Conservation (phyloP, 495 filamentous ascomycete genomes). For the Penicillium lividum region DNA sequence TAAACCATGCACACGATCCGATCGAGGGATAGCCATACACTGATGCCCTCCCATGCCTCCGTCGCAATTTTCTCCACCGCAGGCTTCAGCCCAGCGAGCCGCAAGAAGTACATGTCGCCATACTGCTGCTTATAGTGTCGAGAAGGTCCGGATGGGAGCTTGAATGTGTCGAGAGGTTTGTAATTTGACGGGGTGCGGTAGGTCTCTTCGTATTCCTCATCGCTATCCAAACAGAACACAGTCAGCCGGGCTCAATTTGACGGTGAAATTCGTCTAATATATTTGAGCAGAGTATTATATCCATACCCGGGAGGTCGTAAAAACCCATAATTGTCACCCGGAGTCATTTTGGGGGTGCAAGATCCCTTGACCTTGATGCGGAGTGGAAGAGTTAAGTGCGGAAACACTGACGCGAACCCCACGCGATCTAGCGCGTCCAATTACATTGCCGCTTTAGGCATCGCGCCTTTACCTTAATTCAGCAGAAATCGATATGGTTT, state of each 20-base stretch:
- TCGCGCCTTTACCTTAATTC: not conserved
- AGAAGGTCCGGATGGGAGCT: slow-evolving; percentile 64
- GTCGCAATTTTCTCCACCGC: slow-evolving; percentile 71
- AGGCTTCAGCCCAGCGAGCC: slow-evolving; percentile 84
- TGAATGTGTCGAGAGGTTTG: slow-evolving; percentile 71
- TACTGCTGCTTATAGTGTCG: slow-evolving; percentile 92
- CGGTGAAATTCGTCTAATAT: not conserved
- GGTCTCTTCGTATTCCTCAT: slow-evolving; percentile 40
- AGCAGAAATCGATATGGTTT: not conserved
- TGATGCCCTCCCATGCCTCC: slow-evolving; percentile 73
- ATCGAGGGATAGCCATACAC: slow-evolving; percentile 39
- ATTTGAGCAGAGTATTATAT: not conserved
- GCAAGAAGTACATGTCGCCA: slow-evolving; percentile 95
- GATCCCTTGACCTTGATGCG: slow-evolving; percentile 4
- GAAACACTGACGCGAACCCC: slow-evolving; percentile 22
- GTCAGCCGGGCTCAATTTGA: slow-evolving; percentile 20
- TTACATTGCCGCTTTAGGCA: slow-evolving; percentile 33
- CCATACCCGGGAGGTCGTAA: slow-evolving; percentile 40
- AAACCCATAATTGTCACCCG: slow-evolving; percentile 35
- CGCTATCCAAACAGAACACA: slow-evolving; percentile 23
- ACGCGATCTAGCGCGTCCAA: slow-evolving; percentile 32
- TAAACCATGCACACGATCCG: not conserved
- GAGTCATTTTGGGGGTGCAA: slow-evolving; percentile 27
- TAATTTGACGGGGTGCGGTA: slow-evolving; percentile 63
- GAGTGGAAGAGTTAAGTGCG: slow-evolving; percentile 7